Percentiles rank a stretch among this genome's conserved stretches.
These are phyloP conservation scores for Grigorovia jiainica DNA, from an alignment of 805 yeast genomes.

Conservation along the genomic window DNA sequence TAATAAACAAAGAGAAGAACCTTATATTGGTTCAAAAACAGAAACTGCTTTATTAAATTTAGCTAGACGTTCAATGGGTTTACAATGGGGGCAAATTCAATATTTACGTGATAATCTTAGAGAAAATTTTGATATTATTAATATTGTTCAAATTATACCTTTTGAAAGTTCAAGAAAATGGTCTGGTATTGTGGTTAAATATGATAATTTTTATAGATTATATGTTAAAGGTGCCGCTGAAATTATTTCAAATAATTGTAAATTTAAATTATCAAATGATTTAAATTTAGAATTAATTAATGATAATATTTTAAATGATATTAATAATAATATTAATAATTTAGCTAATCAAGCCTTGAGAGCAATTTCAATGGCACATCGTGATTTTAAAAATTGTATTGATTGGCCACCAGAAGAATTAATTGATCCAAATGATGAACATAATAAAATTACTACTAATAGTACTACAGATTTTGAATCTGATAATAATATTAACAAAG, in stretches of 20 bases:
- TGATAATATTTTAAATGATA: slow-evolving; percentile 24
- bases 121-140: slow-evolving; percentile 23
- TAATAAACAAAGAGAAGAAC: slow-evolving; percentile 34
- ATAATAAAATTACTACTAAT: slow-evolving; percentile 10
- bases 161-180: slow-evolving; percentile 90
- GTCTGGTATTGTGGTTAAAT: slow-evolving; percentile 68
- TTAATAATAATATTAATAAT: slow-evolving; percentile 37
- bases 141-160: slow-evolving; percentile 66
- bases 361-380: slow-evolving; percentile 81
- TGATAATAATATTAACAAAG: too few species aligned
- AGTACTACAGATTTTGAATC: background rate
- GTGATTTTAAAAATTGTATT: slow-evolving; percentile 42
- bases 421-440: slow-evolving; percentile 26
- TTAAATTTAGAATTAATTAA: slow-evolving; percentile 21
- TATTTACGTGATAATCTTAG: slow-evolving; percentile 31
- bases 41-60: slow-evolving; percentile 78
- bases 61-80: slow-evolving; percentile 48
- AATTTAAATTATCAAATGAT: slow-evolving; percentile 24
- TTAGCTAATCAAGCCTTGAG: slow-evolving; percentile 77
- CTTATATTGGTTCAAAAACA: slow-evolving; percentile 85
- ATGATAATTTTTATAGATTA: slow-evolving; percentile 40
- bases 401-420: slow-evolving; percentile 63
- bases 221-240: slow-evolving; percentile 94
- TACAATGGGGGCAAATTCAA: slow-evolving; percentile 34
- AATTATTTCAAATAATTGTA: slow-evolving; percentile 57